These are phyloP conservation scores for Tardiomyces depauwii DNA, from an alignment of 1,139 yeast genomes.

Conservation along the genomic window DNA sequence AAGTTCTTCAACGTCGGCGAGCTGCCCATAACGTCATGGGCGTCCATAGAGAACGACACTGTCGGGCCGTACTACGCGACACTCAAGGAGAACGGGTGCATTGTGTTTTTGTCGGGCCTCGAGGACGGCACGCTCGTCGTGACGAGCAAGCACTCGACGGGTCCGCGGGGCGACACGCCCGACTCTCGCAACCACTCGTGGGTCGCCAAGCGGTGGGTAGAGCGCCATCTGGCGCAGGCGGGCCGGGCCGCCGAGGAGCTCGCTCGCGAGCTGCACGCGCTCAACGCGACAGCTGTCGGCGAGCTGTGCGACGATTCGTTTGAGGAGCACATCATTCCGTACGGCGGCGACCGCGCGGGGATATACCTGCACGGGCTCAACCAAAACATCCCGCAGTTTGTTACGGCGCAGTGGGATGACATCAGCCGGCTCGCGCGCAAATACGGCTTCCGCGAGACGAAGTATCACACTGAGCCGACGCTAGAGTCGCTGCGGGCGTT, in stretches of 20 bases:
- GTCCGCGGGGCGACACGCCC: conserved; percentile 39
- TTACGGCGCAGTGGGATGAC: conserved; percentile 48
- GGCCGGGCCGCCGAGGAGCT: conserved; percentile 38
- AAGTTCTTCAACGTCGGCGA: conserved; percentile 85
- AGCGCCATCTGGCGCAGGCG: conserved; percentile 35
- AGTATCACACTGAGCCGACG: conserved; percentile 32
- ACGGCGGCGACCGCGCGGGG: conserved; percentile 57
- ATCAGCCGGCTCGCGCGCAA: conserved; percentile 49
- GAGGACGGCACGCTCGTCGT: conserved; percentile 62
- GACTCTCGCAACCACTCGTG: conserved; percentile 51
- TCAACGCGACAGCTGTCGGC: conserved; percentile 73
- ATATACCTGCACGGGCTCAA: conserved; percentile 86
- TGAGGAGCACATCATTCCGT: conserved; percentile 88
- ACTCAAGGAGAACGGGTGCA: conserved; percentile 89
- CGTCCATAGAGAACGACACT: conserved; percentile 35
- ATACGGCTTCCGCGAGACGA: conserved; percentile 58
- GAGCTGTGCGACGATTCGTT: conserved; percentile 88
- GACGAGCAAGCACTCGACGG: conserved; percentile 86
- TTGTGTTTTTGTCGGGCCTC: conserved; percentile 70
- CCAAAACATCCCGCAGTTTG: conserved; percentile 49
- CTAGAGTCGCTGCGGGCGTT: conserved; percentile 37
- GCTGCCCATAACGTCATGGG: conserved; percentile 40
- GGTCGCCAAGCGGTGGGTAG: conserved; percentile 55
- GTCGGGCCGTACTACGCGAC: conserved; percentile 74
- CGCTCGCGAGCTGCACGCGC: conserved; percentile 40